Conservation (phyloP, 495 filamentous ascomycete species). For the Copromyces sp. region DNA sequence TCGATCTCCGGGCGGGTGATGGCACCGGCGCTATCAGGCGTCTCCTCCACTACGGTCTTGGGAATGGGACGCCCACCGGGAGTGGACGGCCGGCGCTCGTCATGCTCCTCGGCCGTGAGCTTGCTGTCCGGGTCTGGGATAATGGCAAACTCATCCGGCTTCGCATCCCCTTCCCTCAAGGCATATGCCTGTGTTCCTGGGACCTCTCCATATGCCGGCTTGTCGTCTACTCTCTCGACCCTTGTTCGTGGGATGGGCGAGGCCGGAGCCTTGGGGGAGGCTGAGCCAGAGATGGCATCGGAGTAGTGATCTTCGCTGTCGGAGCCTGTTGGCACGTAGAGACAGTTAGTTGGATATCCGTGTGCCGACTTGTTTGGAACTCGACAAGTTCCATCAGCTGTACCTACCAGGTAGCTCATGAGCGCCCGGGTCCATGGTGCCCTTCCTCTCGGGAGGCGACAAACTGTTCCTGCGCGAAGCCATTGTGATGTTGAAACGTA, state of each 20-base stretch:
- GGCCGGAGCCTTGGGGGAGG: constrained; percentile 37
- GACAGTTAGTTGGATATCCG: constrained; percentile 6
- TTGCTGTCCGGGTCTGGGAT: constrained; percentile 36
- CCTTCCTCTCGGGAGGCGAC: constrained; percentile 54
- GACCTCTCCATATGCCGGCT: constrained; percentile 70
- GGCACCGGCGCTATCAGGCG: constrained; percentile 30
- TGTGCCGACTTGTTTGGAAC: background rate
- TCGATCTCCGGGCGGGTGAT: constrained; percentile 29
- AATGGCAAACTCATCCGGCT: constrained; percentile 59
- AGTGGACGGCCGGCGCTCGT: constrained; percentile 21
- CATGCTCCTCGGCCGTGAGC: constrained; percentile 7
- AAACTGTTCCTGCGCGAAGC: constrained; percentile 35
- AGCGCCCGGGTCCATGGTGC: constrained; percentile 68
- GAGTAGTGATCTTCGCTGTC: constrained; percentile 85
- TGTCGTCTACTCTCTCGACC: constrained; percentile 64
- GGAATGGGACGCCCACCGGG: constrained; percentile 37
- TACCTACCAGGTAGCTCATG: constrained; percentile 61
- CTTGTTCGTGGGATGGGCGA: constrained; percentile 69
- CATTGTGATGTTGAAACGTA: constrained; percentile 9
- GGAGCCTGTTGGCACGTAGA: constrained; percentile 40
- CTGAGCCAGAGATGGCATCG: constrained; percentile 67
- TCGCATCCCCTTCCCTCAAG: constrained; percentile 68
- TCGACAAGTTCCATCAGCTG: background rate
- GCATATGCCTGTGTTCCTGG: constrained; percentile 74
- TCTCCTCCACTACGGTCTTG: constrained; percentile 40